These are phyloP conservation scores for Giardia muris DNA, from an alignment of 208 protist species.

Conservation along the genomic window DNA sequence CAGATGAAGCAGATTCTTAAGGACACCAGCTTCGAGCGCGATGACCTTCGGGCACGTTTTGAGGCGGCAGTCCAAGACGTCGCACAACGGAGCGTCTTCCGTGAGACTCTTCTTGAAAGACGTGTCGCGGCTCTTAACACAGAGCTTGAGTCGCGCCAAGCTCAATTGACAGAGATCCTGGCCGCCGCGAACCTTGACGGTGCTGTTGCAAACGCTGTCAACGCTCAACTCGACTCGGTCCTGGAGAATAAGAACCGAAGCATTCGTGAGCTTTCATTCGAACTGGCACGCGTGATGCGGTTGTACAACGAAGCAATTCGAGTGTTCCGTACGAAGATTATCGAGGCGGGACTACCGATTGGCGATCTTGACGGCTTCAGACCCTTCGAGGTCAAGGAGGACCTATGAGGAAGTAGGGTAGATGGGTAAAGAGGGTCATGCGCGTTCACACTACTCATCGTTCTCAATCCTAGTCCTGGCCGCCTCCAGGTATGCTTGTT, in stretches of 20 bases:
- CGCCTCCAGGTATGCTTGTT: background rate
- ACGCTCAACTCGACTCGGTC: slow-evolving; percentile 64
- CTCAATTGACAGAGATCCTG: slow-evolving; percentile 66
- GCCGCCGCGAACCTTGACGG: slow-evolving; percentile 70
- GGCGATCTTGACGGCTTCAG: slow-evolving; percentile 27
- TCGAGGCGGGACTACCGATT: background rate
- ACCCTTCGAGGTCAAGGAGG: slow-evolving; percentile 23
- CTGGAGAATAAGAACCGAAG: slow-evolving; percentile 69
- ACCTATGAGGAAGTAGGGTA: slow-evolving; percentile 7
- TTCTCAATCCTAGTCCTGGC: no score
- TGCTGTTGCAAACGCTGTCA: slow-evolving; percentile 57
- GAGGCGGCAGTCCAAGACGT: slow-evolving; percentile 71
- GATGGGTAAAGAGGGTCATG: no score
- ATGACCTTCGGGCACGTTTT: slow-evolving; percentile 72
- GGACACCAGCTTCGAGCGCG: slow-evolving; percentile 65
- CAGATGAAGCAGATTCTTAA: slow-evolving; percentile 62
- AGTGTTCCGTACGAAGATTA: slow-evolving; percentile 15
- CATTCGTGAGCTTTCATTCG: slow-evolving; percentile 78
- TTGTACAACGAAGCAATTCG: slow-evolving; percentile 31
- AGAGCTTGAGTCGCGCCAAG: slow-evolving; percentile 69
- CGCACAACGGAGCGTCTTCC: slow-evolving; percentile 71
- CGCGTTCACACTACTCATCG: no score
- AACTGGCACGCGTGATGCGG: slow-evolving; percentile 54
- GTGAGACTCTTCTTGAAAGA: slow-evolving; percentile 73
- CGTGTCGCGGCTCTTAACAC: slow-evolving; percentile 70